Evolutionary conservation across 1,139 yeast species (phyloP).

Genomic region (Saccharomyces hybrid): DNA sequence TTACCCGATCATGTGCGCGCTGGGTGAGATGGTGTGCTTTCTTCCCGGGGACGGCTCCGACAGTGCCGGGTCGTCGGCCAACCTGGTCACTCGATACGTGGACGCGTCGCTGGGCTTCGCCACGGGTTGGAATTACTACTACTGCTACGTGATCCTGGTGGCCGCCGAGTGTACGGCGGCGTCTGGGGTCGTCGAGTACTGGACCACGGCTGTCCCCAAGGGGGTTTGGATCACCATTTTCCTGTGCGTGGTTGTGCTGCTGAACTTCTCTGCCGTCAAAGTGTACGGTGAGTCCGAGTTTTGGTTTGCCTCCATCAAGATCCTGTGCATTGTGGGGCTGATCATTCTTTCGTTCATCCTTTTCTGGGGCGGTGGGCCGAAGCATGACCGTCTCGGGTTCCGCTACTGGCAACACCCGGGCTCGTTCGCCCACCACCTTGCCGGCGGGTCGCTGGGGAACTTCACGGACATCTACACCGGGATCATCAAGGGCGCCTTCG

Average conservation of each 20-base stretch:
- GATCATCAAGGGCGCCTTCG: slow-evolving; percentile 53
- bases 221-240: slow-evolving; percentile 46
- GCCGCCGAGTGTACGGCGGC: slow-evolving; percentile 77
- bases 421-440: slow-evolving; percentile 45
- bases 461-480: slow-evolving; percentile 63
- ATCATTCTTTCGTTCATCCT: slow-evolving; percentile 63
- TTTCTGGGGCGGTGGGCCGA: slow-evolving; percentile 79
- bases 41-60: slow-evolving; percentile 51
- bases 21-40: slow-evolving; percentile 76
- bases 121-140: slow-evolving; percentile 68
- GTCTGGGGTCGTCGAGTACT: slow-evolving; percentile 50
- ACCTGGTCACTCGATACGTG: slow-evolving; percentile 37
- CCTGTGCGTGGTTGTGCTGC: slow-evolving; percentile 35
- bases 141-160: slow-evolving; percentile 42
- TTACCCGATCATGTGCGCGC: slow-evolving; percentile 55
- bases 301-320: slow-evolving; percentile 47
- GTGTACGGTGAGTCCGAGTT: slow-evolving; percentile 48
- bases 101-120: slow-evolving; percentile 69
- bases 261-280: slow-evolving; percentile 43
- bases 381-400: slow-evolving; percentile 58
- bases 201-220: slow-evolving; percentile 40
- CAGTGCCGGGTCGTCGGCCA: slow-evolving; percentile 27
- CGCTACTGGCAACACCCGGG: slow-evolving; percentile 59
- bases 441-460: slow-evolving; percentile 44
- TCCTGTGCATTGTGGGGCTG: slow-evolving; percentile 61